phyloP scores from a whole-genome alignment of 495 filamentous ascomycete species.

The Parmelia sp. region DNA sequence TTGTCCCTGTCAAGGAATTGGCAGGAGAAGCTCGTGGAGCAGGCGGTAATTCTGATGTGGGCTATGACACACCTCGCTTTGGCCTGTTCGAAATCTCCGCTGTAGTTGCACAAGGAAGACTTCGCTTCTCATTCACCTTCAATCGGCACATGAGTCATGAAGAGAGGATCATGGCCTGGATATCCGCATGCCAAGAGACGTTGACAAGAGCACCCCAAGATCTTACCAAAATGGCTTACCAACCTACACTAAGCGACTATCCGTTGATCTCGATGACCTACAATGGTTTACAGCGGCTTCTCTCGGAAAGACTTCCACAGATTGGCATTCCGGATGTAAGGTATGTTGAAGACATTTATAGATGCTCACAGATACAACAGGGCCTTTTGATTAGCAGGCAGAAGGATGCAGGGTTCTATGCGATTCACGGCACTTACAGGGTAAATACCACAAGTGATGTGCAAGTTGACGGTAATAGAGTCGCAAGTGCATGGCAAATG shows the following conservation, averaged over 20 bases:
- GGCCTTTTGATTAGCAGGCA: conserved; percentile 57
- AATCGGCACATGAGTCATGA: conserved; percentile 55
- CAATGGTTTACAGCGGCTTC: conserved; percentile 40
- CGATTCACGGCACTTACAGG: conserved; percentile 56
- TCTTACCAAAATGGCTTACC: conserved; percentile 43
- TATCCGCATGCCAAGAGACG: conserved; percentile 50
- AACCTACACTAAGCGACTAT: conserved; percentile 54
- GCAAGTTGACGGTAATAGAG: conserved; percentile 32
- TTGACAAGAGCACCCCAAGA: conserved; percentile 46
- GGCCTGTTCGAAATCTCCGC: conserved; percentile 61
- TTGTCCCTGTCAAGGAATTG: conserved; percentile 51
- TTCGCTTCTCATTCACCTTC: conserved; percentile 60
- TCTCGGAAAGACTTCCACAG: conserved; percentile 36
- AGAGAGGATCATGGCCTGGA: conserved; percentile 51
- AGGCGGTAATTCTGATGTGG: conserved; percentile 53
- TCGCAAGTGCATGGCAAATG: conserved; percentile 44
- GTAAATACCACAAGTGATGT: conserved; percentile 34
- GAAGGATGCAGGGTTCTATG: conserved; percentile 52
- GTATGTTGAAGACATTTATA: conserved; percentile 57
- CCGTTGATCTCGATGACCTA: conserved; percentile 58
- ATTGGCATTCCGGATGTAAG: conserved; percentile 42
- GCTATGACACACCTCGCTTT: conserved; percentile 49
- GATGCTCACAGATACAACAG: conserved; percentile 62
- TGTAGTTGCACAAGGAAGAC: conserved; percentile 51
- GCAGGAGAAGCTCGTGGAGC: conserved; percentile 42